Conservation (phyloP, 2,329 filamentous ascomycete species). For the Mycosphaerella sp. region DNA sequence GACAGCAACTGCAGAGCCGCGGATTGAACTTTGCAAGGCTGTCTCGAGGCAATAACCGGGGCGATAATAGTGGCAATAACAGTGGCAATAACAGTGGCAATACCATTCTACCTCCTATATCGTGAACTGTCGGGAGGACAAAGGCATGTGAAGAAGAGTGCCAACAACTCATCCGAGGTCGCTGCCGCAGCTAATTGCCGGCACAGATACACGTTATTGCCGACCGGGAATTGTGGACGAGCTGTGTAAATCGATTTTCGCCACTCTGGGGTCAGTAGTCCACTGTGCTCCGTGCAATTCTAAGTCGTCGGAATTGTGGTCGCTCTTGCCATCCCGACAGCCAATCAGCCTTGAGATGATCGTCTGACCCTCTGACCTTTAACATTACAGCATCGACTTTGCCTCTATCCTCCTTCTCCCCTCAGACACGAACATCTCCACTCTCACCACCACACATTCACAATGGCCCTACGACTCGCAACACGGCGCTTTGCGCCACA, state of each 20-base stretch:
- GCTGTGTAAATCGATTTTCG: neutral
- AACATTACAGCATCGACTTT: slow-evolving; percentile 14
- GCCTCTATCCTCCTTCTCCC: slow-evolving; percentile 6
- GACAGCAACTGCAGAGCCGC: neutral
- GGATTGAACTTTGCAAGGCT: no score
- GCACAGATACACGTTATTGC: neutral
- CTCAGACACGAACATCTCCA: slow-evolving; percentile 17
- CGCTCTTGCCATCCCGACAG: neutral
- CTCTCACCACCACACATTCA: slow-evolving; percentile 20
- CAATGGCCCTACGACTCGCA: slow-evolving; percentile 34
- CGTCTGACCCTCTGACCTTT: neutral
- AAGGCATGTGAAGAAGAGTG: neutral
- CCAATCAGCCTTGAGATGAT: neutral
- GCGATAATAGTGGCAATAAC: no score
- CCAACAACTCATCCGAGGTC: slow-evolving; percentile 3
- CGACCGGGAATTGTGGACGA: neutral
- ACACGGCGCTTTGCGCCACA: slow-evolving; percentile 33
- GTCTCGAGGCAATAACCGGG: no score
- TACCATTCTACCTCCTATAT: no score
- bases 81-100: no score
- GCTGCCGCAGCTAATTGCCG: slow-evolving; percentile 2
- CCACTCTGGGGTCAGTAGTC: neutral
- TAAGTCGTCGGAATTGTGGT: neutral
- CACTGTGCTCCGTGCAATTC: neutral
- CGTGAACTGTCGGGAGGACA: neutral